These are phyloP conservation scores for Xylaria acuta DNA, from an alignment of 495 filamentous ascomycete species.

Conservation along the genomic window DNA sequence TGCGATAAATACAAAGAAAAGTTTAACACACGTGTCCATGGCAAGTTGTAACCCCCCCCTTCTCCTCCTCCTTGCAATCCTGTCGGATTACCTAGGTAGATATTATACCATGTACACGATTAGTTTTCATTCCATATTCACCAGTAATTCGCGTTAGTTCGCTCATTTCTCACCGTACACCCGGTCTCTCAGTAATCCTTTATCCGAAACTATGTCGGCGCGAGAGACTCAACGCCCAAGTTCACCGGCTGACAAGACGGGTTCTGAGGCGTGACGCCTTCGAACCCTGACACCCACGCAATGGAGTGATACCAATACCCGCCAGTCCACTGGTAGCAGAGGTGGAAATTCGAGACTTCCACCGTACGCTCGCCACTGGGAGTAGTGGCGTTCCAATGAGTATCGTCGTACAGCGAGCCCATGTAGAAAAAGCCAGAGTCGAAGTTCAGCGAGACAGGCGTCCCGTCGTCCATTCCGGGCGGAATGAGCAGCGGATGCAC, in stretches of 20 bases:
- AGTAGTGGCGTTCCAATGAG: slow-evolving; percentile 11
- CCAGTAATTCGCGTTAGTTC: background rate
- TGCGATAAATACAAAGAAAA: too few relatives aligned
- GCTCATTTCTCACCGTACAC: background rate
- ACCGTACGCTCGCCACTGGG: background rate
- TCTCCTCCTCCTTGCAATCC: too few relatives aligned
- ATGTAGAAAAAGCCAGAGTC: slow-evolving; percentile 20
- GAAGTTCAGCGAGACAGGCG: slow-evolving; percentile 14
- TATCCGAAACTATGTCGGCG: background rate
- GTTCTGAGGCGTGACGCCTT: slow-evolving; percentile 18
- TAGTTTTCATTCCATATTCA: background rate
- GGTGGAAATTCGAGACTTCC: slow-evolving; percentile 17
- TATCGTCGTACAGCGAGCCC: slow-evolving; percentile 18
- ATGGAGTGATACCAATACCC: slow-evolving; percentile 25
- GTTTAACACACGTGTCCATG: too few relatives aligned
- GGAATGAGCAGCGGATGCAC: slow-evolving; percentile 16
- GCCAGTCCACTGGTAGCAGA: slow-evolving; percentile 27
- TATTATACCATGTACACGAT: background rate
- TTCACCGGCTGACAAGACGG: slow-evolving; percentile 27
- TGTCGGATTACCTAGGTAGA: too few relatives aligned
- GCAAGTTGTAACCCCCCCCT: too few relatives aligned
- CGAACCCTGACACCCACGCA: slow-evolving; percentile 18
- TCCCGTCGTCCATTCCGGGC: slow-evolving; percentile 5
- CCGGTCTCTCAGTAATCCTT: background rate
- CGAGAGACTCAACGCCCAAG: slow-evolving; percentile 20